Percentiles rank a stretch among this genome's conserved stretches.
These are phyloP conservation scores for Candida sanyaensis DNA, from an alignment of 1,139 yeast genomes.

Conservation along the genomic window DNA sequence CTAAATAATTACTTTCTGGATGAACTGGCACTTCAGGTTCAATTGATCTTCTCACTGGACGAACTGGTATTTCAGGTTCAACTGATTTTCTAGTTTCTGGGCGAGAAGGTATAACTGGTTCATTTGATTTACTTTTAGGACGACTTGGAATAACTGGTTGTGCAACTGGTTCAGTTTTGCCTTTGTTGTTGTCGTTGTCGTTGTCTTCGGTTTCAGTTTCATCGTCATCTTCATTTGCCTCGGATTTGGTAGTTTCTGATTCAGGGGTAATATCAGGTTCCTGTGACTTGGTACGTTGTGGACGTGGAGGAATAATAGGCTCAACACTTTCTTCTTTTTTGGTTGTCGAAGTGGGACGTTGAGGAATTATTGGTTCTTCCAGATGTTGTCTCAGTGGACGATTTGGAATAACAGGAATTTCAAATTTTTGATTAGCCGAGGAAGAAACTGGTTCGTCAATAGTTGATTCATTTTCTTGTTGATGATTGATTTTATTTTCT, in stretches of 20 bases:
- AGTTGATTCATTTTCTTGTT: background rate
- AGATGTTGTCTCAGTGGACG: background rate
- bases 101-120: background rate
- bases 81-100: background rate
- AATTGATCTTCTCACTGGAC: background rate
- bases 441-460: background rate
- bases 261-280: conserved; percentile 15
- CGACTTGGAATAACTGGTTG: conserved; percentile 16
- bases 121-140: conserved; percentile 9
- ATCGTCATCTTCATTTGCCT: conserved; percentile 1
- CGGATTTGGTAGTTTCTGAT: conserved; percentile 7
- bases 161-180: background rate
- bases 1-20: background rate
- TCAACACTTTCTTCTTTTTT: background rate
- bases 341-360: background rate
- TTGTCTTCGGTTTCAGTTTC: background rate
- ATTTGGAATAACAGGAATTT: conserved; percentile 3
- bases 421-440: background rate
- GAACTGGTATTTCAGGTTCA: background rate
- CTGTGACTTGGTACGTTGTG: background rate
- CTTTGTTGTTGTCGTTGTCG: too few relatives aligned
- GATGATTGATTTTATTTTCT: background rate
- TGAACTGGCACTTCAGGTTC: background rate
- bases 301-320: background rate
- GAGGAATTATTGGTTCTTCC: background rate